Evolutionary conservation across 1,139 yeast species (phyloP), one percentile per base, ranked within the genome.

Genomic region (Chernovozyma sophiae-reginae): DNA sequence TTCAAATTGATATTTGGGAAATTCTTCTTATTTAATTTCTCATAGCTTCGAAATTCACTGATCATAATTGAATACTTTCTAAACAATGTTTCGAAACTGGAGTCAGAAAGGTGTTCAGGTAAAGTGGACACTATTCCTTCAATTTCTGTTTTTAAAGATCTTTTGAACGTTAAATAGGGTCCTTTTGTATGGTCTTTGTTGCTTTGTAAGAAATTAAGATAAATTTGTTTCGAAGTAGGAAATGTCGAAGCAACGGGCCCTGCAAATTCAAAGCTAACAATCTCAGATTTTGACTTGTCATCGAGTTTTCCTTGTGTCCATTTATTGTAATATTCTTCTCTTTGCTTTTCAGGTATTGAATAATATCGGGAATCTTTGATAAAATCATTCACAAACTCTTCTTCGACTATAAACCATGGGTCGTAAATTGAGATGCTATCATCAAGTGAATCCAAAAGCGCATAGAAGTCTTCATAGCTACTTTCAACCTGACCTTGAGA

Each of bases 401-500:
- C 74, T 42, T 67, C 68, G 1, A 68, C 58, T 20, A 70, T 42
- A 34, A 53, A 53, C 70, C 74, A 70, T 3, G 71, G 60, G 31
- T 68, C 68, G 44, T 54, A 64, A 18, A 52, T 34, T 4, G 69
- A 61, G 16, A 68, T 61, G 27, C 44, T 43, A 18, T 50, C 43
- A 28, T 51, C 43, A 36, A 51, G 49, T 4, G 39, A 30, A 23
- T 60, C 56, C 5, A 70, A 52, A 15, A 69, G 49, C 2, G 34
- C 31, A 4, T 41, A 38, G 41, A 63, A 63, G 2, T 48, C 56
- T 3, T 33, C 26, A n/a, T 33, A 36, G 14, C 23, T 34, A 4
- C 25, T 32, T 5, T 15, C 32, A 2, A 37, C 31, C 20, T 43
- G 52, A 4, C 45, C 49, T 4, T 51, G 58, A 11, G 53, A 48